phyloP scores from a whole-genome alignment of 202 grass and related monocot genomes.

The Carex arenaria region DNA sequence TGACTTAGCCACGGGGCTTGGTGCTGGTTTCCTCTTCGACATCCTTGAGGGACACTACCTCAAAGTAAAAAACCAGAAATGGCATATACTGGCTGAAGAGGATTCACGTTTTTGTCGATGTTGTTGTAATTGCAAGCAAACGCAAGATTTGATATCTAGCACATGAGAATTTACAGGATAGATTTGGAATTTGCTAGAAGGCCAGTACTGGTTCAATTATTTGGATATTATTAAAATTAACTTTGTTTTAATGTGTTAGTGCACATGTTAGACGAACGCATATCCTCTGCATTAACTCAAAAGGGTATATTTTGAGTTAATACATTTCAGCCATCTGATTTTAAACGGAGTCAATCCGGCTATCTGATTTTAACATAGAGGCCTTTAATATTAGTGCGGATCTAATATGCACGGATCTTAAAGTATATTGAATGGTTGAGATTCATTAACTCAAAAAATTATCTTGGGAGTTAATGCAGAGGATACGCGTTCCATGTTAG shows the following conservation, averaged over 20 bases:
- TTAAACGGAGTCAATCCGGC: too few species aligned
- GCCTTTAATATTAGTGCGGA: too few species aligned
- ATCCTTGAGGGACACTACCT: constrained; percentile 57
- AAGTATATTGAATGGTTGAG: too few species aligned
- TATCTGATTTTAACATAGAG: too few species aligned
- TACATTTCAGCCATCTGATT: too few species aligned
- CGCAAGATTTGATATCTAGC: neutral
- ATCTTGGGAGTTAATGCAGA: too few species aligned
- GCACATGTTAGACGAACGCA: neutral
- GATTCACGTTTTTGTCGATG: neutral
- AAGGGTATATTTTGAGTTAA: too few species aligned
- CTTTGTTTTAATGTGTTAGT: neutral
- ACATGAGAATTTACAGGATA: neutral
- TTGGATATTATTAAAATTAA: neutral
- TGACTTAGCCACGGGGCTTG: constrained; percentile 71
- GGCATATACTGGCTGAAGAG: neutral
- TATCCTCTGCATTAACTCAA: too few species aligned
- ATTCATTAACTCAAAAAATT: too few species aligned
- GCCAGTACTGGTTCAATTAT: neutral
- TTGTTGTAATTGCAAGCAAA: constrained; percentile 9
- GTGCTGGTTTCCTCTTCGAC: constrained; percentile 72
- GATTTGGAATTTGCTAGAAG: neutral
- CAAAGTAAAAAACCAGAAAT: constrained; percentile 36
- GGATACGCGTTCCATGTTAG: too few species aligned
- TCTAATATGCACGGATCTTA: too few species aligned